Conservation (phyloP, 192 early-diverging fungal genomes). For the Backusella tuberculispora region DNA sequence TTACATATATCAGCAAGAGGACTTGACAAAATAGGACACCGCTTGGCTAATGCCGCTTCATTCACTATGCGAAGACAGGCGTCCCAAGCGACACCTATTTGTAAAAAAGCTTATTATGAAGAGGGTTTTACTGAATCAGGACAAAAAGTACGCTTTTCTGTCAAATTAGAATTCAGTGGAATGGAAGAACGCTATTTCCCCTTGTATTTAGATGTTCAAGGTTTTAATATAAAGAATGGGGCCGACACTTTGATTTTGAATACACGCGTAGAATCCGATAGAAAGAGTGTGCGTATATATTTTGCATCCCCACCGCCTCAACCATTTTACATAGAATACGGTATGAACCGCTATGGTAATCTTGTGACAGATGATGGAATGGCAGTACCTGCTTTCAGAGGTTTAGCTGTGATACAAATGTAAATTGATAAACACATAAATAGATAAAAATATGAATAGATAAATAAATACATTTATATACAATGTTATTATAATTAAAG, state of each 20-base stretch:
- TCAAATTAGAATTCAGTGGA: neutral
- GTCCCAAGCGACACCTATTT: neutral
- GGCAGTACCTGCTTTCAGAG: constrained; percentile 20
- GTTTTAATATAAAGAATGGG: neutral
- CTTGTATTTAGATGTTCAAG: neutral
- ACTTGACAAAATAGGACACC: constrained; percentile 16
- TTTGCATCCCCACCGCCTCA: neutral
- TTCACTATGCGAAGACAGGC: neutral
- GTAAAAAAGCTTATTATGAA: neutral
- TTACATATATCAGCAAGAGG: constrained; percentile 31
- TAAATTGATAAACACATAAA: neutral
- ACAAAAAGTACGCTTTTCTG: neutral
- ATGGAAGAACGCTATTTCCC: neutral
- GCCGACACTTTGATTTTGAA: neutral
- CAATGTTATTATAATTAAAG: constrained; percentile 12
- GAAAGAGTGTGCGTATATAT: neutral
- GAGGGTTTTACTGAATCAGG: no score
- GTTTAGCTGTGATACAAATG: neutral
- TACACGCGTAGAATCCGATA: neutral
- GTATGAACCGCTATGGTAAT: constrained; percentile 14
- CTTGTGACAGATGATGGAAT: constrained; percentile 18
- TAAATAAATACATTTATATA: neutral
- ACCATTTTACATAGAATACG: constrained; percentile 17
- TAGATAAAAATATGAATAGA: neutral
- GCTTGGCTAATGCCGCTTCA: constrained; percentile 19